Base-by-base conservation (phyloP, 2,329 filamentous ascomycete species). In the Talaromyces sp. region DNA sequence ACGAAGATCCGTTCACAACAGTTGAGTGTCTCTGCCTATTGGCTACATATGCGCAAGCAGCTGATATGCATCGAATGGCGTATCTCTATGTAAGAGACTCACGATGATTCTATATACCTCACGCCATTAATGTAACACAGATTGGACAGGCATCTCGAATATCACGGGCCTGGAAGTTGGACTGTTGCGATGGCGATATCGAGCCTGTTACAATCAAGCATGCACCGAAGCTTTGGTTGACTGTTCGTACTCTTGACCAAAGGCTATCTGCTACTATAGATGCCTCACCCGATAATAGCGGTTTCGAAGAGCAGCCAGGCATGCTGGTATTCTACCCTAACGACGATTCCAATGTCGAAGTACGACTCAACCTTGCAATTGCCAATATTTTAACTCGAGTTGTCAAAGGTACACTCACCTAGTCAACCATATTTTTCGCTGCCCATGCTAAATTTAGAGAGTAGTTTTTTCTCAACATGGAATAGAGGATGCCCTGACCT, bases 221-320 rank as follows among this genome's bases (percentile, higher is more conserved):
- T 31, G 14, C 46, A 2, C n/a, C 35, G 41, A 38, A 27, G 13
- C 26, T 58, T 24, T 31, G 67, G 71, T 43, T 71, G 85, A 83
- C 82, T 62, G 82, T 80, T 64, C 71, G 78, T 52, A 84, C 81
- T 58, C 84, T 76, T 27, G 83, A 79, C 63, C 81, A 80, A 65
- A 87, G 76, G 69, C 87, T 84, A 50, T 85, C 82, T 58, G 86
- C 70, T 60, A 26, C 82, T 86, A 56, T 84, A 80, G 65, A 77
- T 81, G 68, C 83, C 71, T 73, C 87, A 86, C 58, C 84, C 82
- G 17, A 68, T 55, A 58, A 71, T 71, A 58, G 72, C 71, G 17
- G 71, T 68, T 35, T 72, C 70, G 58, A 77, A 62, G 55, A 29
- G 70, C 68, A n/a, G 74, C 76, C 46, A 74, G 74, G 35, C 21